Evolutionary conservation across 169 alveolate genomes (phyloP), one percentile per base, ranked within the genome.

Genomic region (Plasmodium sp.): DNA sequence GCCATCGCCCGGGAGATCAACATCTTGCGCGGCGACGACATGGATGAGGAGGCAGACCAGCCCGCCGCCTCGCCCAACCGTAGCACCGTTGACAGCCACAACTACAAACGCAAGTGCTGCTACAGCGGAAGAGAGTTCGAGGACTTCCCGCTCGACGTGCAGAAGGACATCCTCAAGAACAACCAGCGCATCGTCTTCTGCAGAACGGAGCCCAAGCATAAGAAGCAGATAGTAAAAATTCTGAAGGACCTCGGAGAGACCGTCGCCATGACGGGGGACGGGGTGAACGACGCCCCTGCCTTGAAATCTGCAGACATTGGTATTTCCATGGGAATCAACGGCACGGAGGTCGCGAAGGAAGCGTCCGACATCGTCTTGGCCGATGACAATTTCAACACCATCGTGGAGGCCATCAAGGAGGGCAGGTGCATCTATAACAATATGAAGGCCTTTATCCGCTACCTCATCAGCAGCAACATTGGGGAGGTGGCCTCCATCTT

Each of bases 221-320:
- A 99, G 96, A 99, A 99, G 96, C 98, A 97, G 36, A 97, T 99
- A 36, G 99, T 99, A 14, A 96, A 98, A 80, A 94, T 98, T 36
- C 96, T 99, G 77, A 98, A 97, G 96, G 98, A 97, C 83, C 79
- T 98, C 83, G 99, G 99, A 43, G 99, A 99, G 94, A 98, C 99
- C 10, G 98, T 98, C 18, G 99, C 99, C 22, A 98, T 98, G 99
- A 98, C 99, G 74, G 99, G 99, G 5, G 99, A 99, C 96, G 99
- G 99, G 27, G 99, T 99, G 27, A 99, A 99, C 96, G 99, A 99
- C 94, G 99, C 99, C 16, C 99, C 99, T 10, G 99, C 99, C 1
- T 93, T 99, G 62, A 98, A 99, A 96, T 98, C 98, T 96, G 99
- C 99, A 27, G 99, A 98, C 82, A 99, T 99, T 80, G 99, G 99